Evolutionary conservation across 371 early-diverging fungal genomes (phyloP), one percentile per base, ranked within the genome.

Genomic region (Lichtheimia corymbifera): DNA sequence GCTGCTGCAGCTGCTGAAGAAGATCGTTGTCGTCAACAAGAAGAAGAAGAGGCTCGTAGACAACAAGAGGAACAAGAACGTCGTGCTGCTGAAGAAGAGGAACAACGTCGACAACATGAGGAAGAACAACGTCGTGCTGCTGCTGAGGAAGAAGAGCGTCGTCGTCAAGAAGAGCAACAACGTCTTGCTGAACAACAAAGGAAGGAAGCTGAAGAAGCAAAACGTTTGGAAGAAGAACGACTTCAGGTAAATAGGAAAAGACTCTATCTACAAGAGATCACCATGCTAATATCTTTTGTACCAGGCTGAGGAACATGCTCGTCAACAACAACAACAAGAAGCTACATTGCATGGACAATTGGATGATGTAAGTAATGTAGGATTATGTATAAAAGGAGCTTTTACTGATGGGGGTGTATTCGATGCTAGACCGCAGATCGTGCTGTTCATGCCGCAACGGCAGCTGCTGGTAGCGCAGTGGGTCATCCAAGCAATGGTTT

Each of bases 381-480:
- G 12, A 56, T 42, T 9, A 17, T 14, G 57, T 14, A 15, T 56
- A 3, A 0, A 50, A 27, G 27, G n/a, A 9, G 47, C 9, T 14
- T 4, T 14, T 14, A n/a, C 50, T 43, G 35, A 6, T 47, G 13
- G 44, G 50, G 12, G 56, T 20, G 56, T 20, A n/a, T 12, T 17
- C 42, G 28, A 7, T 42, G 3, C 17, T 65, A 73, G 68, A 64
- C 70, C 24, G 70, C 73, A 14, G 67, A 74, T 30, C 78, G 67
- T 54, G 73, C 74, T 17, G 73, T 59, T 53, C 68, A 59, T 67
- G 14, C 73, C 7, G 74, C 76, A 28, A 64, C 55, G 6, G 61
- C 60, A 49, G 55, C 69, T 41, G 71, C 67, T 22, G 62, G 63
- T 15, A 66, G 52, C 13, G 74, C 77, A 7, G 70, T 71, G 27